Base-by-base conservation (phyloP, 345 rosid species). In the Rubroshorea leprosula region DNA sequence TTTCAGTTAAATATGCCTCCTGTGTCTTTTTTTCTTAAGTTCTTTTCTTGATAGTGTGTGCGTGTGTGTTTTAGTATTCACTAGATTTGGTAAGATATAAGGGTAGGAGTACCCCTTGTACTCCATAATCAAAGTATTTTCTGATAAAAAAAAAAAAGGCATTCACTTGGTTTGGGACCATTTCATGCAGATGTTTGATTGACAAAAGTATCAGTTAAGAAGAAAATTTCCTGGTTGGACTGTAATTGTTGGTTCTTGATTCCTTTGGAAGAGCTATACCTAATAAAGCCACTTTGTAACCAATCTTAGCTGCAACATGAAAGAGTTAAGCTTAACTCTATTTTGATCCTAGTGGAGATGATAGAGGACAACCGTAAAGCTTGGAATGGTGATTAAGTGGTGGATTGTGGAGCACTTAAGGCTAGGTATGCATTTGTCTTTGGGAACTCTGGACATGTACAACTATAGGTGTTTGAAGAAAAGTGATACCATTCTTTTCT, bases 151-250 rank as follows among this genome's bases (percentile, higher is more conserved):
- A n/a, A n/a, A n/a, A n/a, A n/a, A n/a, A n/a, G n/a, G n/a, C n/a
- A n/a, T n/a, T n/a, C 31, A 39, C 45, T 7, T 39, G 21, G 8
- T 2, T 55, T 23, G 14, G 17, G 48, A 51, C 23, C 10, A 21
- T 56, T 54, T 48, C 59, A 20, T 69, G 76, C 80, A 75, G 80
- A 65, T 73, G 76, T 63, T 68, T 75, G 64, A 75, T 26, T 46
- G 54, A 61, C 52, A 9, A 31, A n/a, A 43, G 50, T 51, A 57
- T 29, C 59, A 21, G 44, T 50, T 56, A 6, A 20, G 70, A 62
- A 21, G 44, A 50, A 39, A 14, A 24, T 14, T 45, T 44, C 43
- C 18, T 43, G 46, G 4, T 39, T 41, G 61, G 52, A 23, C 48
- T 54, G 21, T 44, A 27, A 2, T 29, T 39, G 39, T 49, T 51